Conservation (phyloP, 2,329 filamentous ascomycete species). For the Ophiostoma triangulosporum region DNA sequence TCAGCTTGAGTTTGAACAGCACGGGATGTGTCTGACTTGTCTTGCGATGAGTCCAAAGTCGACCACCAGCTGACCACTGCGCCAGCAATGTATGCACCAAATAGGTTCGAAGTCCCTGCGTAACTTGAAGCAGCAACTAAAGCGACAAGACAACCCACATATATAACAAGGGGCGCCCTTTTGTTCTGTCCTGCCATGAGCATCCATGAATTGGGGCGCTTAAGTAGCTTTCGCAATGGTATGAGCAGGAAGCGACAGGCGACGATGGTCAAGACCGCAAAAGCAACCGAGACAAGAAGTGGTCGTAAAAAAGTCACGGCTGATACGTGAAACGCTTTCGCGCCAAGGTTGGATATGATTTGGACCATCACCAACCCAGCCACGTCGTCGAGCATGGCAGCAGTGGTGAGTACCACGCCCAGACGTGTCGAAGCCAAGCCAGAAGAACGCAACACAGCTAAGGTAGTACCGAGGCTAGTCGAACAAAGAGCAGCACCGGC, state of each 20-base stretch:
- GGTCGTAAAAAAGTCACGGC: conserved; percentile 29
- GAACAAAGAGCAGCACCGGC: conserved; percentile 61
- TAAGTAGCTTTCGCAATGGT: conserved; percentile 27
- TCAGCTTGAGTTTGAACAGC: not conserved
- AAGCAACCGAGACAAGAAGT: conserved; percentile 34
- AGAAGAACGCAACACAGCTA: conserved; percentile 37
- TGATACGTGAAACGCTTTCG: conserved; percentile 13
- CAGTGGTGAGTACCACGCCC: conserved; percentile 51
- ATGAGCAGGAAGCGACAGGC: conserved; percentile 30
- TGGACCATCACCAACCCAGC: conserved; percentile 66
- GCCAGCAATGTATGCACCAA: conserved; percentile 51
- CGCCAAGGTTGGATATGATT: conserved; percentile 53
- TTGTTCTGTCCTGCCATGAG: conserved; percentile 17
- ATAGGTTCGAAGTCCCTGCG: conserved; percentile 48
- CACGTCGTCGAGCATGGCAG: conserved; percentile 74
- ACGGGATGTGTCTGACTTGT: not conserved
- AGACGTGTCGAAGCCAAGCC: conserved; percentile 30
- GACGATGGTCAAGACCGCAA: conserved; percentile 34
- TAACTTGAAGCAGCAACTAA: conserved; percentile 39
- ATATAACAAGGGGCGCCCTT: conserved; percentile 29
- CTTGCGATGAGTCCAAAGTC: conserved; percentile 19
- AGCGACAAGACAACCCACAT: conserved; percentile 35
- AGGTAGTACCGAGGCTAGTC: conserved; percentile 59
- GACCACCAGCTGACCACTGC: conserved; percentile 46
- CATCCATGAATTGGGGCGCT: conserved; percentile 16